Base-by-base conservation (phyloP, 805 yeast species). In the Debaryomyces tyrocola region DNA sequence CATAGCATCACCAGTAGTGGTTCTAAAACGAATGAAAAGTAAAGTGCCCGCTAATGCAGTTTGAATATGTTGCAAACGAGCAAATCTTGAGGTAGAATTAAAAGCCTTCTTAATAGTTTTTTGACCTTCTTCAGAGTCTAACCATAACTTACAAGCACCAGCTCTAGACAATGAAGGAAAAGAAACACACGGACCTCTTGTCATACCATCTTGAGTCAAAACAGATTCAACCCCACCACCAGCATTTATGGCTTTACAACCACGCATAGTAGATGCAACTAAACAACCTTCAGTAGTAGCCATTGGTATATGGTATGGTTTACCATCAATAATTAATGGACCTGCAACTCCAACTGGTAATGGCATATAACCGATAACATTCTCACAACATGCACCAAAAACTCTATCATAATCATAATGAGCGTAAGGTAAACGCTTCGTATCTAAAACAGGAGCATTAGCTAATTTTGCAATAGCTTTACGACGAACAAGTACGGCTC, bases 1-100 rank as follows among this genome's bases (percentile, higher is more conserved):
- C 99, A 94, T 94, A 15, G 99, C 99, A 74, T 94, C 99, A 68
- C 99, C 99, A 15, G 99, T 94, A 34, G 96, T 90, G n/a, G 99
- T 95, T 65, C 91, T 83, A 76, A 94, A 94, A 62, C 99, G 83
- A 57, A 94, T 85, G 60, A 81, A 94, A 58, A 94, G 75, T 56
- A 87, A 75, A 41, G 86, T 86, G 27, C 99, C 99, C 14, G 99
- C 99, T 66, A 92, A 75, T 2, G 98, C 96, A 14, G 97, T 90
- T 67, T 90, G 87, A 54, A 92, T 75, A 57, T 87, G 87, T 67
- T 88, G 96, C 60, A 94, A 79, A 62, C 97, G 83, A 14, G 99
- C 99, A 72, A 94, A 94, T 70, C 99, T 81, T 14, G 98, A 91
- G 15, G 99, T 94, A 5, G 97, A 89, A 70, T 94, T 90, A 71